These are phyloP conservation scores for Plasmodium ovale DNA, from an alignment of 169 alveolate genomes.

Conservation along the genomic window DNA sequence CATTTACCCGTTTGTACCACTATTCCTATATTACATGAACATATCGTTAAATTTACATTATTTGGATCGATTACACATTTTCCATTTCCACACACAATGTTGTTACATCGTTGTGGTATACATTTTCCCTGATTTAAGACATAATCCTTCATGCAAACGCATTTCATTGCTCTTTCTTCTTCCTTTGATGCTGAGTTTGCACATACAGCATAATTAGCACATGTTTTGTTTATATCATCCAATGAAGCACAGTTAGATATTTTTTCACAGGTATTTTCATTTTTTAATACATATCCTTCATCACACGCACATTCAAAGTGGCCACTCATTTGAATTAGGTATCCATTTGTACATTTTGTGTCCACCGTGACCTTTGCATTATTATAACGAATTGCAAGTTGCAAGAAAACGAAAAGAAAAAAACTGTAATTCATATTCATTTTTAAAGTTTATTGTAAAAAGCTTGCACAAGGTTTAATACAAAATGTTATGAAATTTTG, in stretches of 20 bases:
- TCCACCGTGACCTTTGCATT: slow-evolving; percentile 15
- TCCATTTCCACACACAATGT: slow-evolving; percentile 17
- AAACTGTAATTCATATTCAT: slow-evolving; percentile 34
- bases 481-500: not conserved
- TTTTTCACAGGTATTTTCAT: slow-evolving; percentile 20
- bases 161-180: not conserved
- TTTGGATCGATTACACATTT: slow-evolving; percentile 15
- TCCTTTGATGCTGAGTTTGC: not conserved
- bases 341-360: slow-evolving; percentile 41
- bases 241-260: not conserved
- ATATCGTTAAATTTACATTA: not conserved
- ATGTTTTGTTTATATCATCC: slow-evolving; percentile 4
- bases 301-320: slow-evolving; percentile 39
- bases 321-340: slow-evolving; percentile 29
- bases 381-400: slow-evolving; percentile 5
- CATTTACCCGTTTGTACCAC: slow-evolving; percentile 2
- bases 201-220: slow-evolving; percentile 44
- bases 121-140: not conserved
- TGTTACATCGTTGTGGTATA: not conserved
- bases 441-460: too few relatives aligned
- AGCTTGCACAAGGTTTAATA: not conserved
- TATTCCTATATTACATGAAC: slow-evolving; percentile 50
- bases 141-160: not conserved
- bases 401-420: slow-evolving; percentile 9
- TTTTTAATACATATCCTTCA: slow-evolving; percentile 10